A percentile compares a stretch with the other conserved stretches of the same genome.
Conservation (phyloP, 352 stramenopile genomes). For the Phytophthora sp. region DNA sequence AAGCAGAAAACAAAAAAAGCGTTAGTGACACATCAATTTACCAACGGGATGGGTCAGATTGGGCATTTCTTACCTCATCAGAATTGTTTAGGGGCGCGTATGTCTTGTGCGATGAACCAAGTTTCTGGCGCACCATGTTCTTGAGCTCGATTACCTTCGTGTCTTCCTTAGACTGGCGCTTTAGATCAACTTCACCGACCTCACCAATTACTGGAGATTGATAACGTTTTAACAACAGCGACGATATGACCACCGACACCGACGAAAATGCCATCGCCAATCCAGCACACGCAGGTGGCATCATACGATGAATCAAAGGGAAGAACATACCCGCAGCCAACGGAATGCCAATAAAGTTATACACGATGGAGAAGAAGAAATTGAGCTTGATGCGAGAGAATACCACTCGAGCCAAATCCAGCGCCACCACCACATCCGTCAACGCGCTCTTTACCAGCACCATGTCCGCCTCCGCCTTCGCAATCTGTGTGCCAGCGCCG, state of each 20-base stretch:
- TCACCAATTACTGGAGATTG: slow-evolving; percentile 49
- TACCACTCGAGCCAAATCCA: slow-evolving; percentile 82
- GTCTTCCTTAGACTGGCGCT: slow-evolving; percentile 56
- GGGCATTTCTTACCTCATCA: slow-evolving; percentile 43
- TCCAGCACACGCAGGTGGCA: slow-evolving; percentile 85
- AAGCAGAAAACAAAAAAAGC: background rate
- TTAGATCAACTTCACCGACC: slow-evolving; percentile 30
- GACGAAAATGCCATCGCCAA: slow-evolving; percentile 91
- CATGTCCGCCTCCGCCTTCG: slow-evolving; percentile 89
- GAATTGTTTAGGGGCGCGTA: slow-evolving; percentile 67
- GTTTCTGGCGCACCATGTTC: slow-evolving; percentile 68
- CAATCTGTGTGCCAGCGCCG: slow-evolving; percentile 91
- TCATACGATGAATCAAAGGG: slow-evolving; percentile 80
- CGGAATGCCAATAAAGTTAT: slow-evolving; percentile 87
- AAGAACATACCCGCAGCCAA: slow-evolving; percentile 88
- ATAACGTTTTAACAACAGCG: slow-evolving; percentile 79
- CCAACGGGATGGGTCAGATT: background rate
- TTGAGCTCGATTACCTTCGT: slow-evolving; percentile 80
- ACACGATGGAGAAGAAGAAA: slow-evolving; percentile 89
- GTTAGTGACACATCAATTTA: slow-evolving; percentile 3
- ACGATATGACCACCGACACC: slow-evolving; percentile 87
- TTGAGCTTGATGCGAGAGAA: slow-evolving; percentile 88
- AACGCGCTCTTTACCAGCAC: slow-evolving; percentile 89
- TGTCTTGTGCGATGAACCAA: slow-evolving; percentile 60
- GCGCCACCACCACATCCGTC: slow-evolving; percentile 81